Conservation (phyloP, 441 rosid species). For the Viola pubescens region DNA sequence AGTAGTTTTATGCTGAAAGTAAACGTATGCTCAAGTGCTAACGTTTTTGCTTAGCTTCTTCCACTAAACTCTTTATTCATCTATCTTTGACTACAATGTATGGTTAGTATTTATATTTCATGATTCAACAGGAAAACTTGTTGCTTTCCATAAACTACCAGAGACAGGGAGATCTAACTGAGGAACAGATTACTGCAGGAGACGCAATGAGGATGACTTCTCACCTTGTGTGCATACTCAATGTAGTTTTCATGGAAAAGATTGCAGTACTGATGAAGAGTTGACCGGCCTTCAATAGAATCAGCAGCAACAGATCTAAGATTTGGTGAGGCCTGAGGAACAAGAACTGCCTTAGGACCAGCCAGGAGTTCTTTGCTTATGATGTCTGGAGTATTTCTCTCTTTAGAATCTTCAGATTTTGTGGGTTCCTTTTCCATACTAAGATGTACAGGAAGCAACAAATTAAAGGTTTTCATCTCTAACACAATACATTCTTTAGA, state of each 20-base stretch:
- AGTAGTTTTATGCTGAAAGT: not conserved
- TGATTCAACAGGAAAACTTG: not conserved
- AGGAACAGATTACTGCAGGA: slow-evolving; percentile 2
- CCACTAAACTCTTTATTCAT: not conserved
- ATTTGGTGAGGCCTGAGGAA: slow-evolving; percentile 70
- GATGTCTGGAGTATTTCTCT: slow-evolving; percentile 44
- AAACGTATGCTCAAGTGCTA: not conserved
- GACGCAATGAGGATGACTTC: slow-evolving; percentile 6
- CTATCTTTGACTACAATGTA: not conserved
- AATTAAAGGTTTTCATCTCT: slow-evolving; percentile 82
- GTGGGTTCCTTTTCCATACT: slow-evolving; percentile 31
- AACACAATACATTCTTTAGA: slow-evolving; percentile 66
- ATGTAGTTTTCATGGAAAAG: slow-evolving; percentile 92
- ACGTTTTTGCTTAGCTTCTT: not conserved
- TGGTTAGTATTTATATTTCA: not conserved
- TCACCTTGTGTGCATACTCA: slow-evolving; percentile 96
- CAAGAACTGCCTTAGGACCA: slow-evolving; percentile 74
- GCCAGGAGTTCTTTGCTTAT: slow-evolving; percentile 82
- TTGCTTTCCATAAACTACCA: not conserved
- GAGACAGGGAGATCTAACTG: slow-evolving; percentile 1
- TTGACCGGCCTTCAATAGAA: slow-evolving; percentile 86
- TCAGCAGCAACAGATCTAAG: slow-evolving; percentile 70
- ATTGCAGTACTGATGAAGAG: slow-evolving; percentile 79
- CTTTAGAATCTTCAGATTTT: slow-evolving; percentile 33
- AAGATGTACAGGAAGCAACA: slow-evolving; percentile 60